Conservation (phyloP, 805 yeast species). For the Saccharomycopsis fibuligera region DNA sequence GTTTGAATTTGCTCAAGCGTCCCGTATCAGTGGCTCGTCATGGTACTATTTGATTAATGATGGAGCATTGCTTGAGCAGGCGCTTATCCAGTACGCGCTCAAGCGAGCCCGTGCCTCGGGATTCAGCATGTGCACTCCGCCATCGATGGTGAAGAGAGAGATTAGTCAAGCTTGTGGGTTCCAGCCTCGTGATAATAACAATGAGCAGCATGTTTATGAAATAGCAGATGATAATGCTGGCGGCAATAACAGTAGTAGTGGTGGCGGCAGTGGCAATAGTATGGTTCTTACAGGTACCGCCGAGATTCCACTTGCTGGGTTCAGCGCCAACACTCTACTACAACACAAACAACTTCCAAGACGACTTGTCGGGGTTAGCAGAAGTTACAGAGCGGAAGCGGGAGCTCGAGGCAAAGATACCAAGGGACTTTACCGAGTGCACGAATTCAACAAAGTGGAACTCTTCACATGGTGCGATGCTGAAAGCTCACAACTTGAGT, state of each 20-base stretch:
- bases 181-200: constrained; percentile 82
- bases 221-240: constrained; percentile 39
- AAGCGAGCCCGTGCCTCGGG: constrained; percentile 59
- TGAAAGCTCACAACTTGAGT: constrained; percentile 40
- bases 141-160: constrained; percentile 75
- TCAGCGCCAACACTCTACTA: constrained; percentile 49
- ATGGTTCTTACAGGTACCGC: constrained; percentile 88
- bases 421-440: constrained; percentile 87
- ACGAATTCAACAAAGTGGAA: constrained; percentile 94
- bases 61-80: constrained; percentile 86
- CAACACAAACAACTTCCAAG: constrained; percentile 41
- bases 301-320: constrained; percentile 87
- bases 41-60: constrained; percentile 83
- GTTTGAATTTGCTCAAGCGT: constrained; percentile 64
- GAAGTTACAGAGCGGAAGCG: constrained; percentile 93
- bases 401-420: constrained; percentile 95
- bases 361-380: constrained; percentile 69
- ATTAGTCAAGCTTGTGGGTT: constrained; percentile 88
- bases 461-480: constrained; percentile 65
- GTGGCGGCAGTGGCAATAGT: constrained; percentile 28
- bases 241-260: background rate
- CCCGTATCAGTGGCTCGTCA: constrained; percentile 70
- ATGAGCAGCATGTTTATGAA: constrained; percentile 79
- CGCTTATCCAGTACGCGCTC: constrained; percentile 75
- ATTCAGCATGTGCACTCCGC: constrained; percentile 70